These are phyloP conservation scores for Syncephalastrum contaminatum DNA, from an alignment of 371 early-diverging fungal species.

Conservation along the genomic window DNA sequence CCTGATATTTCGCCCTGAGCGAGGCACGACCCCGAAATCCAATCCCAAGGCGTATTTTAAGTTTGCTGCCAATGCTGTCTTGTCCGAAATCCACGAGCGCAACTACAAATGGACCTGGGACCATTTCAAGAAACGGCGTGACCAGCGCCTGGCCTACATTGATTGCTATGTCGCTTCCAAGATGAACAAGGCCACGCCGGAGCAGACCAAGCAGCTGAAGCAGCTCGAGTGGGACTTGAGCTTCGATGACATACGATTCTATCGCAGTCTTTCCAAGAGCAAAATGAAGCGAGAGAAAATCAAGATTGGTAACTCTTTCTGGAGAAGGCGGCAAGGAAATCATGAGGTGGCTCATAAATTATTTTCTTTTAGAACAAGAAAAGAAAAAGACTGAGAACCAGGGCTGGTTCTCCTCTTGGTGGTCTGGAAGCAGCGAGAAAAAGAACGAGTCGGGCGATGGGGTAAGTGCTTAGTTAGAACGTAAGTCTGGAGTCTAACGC, in stretches of 20 bases:
- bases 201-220: slow-evolving; percentile 44
- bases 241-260: slow-evolving; percentile 80
- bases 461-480: background rate
- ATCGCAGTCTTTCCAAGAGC: slow-evolving; percentile 66
- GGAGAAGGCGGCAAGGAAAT: slow-evolving; percentile 15
- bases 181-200: slow-evolving; percentile 34
- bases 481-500: background rate
- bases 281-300: slow-evolving; percentile 59
- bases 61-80: slow-evolving; percentile 75
- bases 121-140: slow-evolving; percentile 67
- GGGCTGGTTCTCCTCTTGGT: slow-evolving; percentile 66
- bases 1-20: slow-evolving; percentile 69
- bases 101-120: slow-evolving; percentile 75
- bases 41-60: slow-evolving; percentile 75
- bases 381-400: slow-evolving; percentile 30
- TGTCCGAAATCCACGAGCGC: slow-evolving; percentile 74
- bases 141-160: slow-evolving; percentile 70
- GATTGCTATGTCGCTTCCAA: slow-evolving; percentile 58
- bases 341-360: background rate
- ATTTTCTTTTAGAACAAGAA: slow-evolving; percentile 17
- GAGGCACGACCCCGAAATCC: slow-evolving; percentile 58
- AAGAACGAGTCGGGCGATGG: slow-evolving; percentile 4
- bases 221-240: slow-evolving; percentile 65
- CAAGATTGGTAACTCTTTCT: slow-evolving; percentile 28
- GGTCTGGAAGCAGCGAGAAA: slow-evolving; percentile 22